These are phyloP conservation scores for Sinapis alba DNA, from an alignment of 441 rosid genomes.

Conservation along the genomic window DNA sequence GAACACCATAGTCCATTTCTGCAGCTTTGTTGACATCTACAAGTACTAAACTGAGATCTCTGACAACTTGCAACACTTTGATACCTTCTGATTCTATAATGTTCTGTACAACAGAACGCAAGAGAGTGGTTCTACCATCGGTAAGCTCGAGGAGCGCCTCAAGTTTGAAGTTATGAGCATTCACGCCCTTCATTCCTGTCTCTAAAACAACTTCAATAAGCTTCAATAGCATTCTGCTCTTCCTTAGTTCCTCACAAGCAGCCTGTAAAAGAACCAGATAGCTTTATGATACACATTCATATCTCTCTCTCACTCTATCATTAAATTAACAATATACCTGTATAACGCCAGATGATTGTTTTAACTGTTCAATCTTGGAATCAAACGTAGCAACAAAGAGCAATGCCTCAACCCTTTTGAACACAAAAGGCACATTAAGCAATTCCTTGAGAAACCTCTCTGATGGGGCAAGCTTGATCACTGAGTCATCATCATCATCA, in stretches of 20 bases:
- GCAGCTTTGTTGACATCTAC: slow-evolving; percentile 45
- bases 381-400: slow-evolving; percentile 73
- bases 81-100: slow-evolving; percentile 66
- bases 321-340: slow-evolving; percentile 55
- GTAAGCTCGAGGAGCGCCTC: slow-evolving; percentile 64
- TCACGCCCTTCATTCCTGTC: slow-evolving; percentile 83
- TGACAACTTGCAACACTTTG: slow-evolving; percentile 37
- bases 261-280: slow-evolving; percentile 45
- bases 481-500: slow-evolving; percentile 56
- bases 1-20: slow-evolving; percentile 40
- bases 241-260: slow-evolving; percentile 84
- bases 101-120: slow-evolving; percentile 81
- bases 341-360: slow-evolving; percentile 60
- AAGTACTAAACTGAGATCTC: slow-evolving; percentile 35
- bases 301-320: background rate
- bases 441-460: slow-evolving; percentile 85
- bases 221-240: slow-evolving; percentile 68
- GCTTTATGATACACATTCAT: slow-evolving; percentile 4
- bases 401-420: slow-evolving; percentile 73
- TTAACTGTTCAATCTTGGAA: slow-evolving; percentile 68
- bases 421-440: slow-evolving; percentile 81
- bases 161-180: slow-evolving; percentile 80
- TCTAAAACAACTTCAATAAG: slow-evolving; percentile 81
- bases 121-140: slow-evolving; percentile 81
- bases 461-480: slow-evolving; percentile 67